phyloP scores from a whole-genome alignment of 2,329 filamentous ascomycete genomes.

The Zopfia rhizophila region DNA sequence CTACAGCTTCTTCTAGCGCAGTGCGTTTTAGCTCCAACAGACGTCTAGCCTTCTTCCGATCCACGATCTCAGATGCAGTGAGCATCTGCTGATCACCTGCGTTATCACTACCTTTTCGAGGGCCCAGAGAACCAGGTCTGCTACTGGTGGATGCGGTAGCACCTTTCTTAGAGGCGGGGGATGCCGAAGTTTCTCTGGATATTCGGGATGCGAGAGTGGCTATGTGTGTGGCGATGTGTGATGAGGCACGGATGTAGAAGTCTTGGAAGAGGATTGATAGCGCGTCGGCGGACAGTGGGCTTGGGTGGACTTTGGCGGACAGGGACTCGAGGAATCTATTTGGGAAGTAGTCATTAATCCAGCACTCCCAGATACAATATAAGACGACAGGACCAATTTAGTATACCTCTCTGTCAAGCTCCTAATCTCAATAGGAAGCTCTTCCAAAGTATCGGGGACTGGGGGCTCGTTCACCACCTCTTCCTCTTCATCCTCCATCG shows the following conservation, averaged over 20 bases:
- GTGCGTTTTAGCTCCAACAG: slow-evolving; percentile 80
- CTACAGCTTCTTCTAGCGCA: slow-evolving; percentile 88
- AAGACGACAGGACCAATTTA: slow-evolving; percentile 11
- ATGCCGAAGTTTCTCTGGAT: slow-evolving; percentile 70
- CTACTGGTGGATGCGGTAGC: slow-evolving; percentile 51
- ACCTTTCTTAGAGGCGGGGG: slow-evolving; percentile 56
- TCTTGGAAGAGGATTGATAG: slow-evolving; percentile 92
- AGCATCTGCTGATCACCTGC: slow-evolving; percentile 82
- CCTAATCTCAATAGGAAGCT: slow-evolving; percentile 92
- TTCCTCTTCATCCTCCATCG: slow-evolving; percentile 48
- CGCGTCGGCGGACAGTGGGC: slow-evolving; percentile 83
- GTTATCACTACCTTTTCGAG: slow-evolving; percentile 45
- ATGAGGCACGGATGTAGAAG: slow-evolving; percentile 84
- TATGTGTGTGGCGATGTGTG: slow-evolving; percentile 88
- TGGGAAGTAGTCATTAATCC: not conserved
- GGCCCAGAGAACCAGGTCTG: slow-evolving; percentile 49
- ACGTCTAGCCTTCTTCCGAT: slow-evolving; percentile 80
- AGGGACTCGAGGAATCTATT: slow-evolving; percentile 89
- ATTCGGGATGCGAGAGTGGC: slow-evolving; percentile 79
- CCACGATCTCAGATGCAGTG: slow-evolving; percentile 83
- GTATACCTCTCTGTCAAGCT: slow-evolving; percentile 85
- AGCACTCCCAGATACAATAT: slow-evolving; percentile 1
- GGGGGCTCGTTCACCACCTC: slow-evolving; percentile 39
- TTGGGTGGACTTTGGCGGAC: slow-evolving; percentile 84
- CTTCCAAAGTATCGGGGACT: slow-evolving; percentile 77